phyloP scores from a whole-genome alignment of 768 basidiomycete species.

The Hygrocybe punicea region DNA sequence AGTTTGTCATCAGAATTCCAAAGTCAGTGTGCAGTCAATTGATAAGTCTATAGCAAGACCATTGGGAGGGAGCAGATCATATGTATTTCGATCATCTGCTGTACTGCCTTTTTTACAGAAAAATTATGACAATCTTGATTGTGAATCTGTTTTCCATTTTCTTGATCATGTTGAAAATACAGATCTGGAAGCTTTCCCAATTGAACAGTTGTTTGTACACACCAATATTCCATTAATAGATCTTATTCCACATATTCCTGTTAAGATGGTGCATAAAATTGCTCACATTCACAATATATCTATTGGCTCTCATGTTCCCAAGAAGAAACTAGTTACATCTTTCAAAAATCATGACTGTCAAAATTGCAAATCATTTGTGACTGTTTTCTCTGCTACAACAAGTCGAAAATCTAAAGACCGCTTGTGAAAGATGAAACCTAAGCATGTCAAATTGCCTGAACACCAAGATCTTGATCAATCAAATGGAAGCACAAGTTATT shows the following conservation, averaged over 20 bases:
- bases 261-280: background rate
- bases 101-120: background rate
- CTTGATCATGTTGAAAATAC: background rate
- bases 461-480: constrained; percentile 17
- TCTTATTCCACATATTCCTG: background rate
- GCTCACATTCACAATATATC: constrained; percentile 1
- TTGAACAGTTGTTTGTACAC: background rate
- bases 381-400: background rate
- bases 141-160: background rate
- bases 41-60: too few species aligned
- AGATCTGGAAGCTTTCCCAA: background rate
- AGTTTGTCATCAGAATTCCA: too few species aligned
- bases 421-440: background rate
- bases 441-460: constrained; percentile 13
- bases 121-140: background rate
- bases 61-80: background rate
- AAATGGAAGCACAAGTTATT: background rate
- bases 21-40: too few species aligned
- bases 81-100: background rate
- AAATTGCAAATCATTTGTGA: background rate
- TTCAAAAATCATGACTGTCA: constrained; percentile 1
- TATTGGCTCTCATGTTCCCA: background rate
- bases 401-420: background rate
- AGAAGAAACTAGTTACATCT: background rate
- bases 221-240: background rate